Percentiles rank a stretch among this genome's conserved stretches.
phyloP scores from a whole-genome alignment of 208 protist species.

The Hexamita inflata region DNA sequence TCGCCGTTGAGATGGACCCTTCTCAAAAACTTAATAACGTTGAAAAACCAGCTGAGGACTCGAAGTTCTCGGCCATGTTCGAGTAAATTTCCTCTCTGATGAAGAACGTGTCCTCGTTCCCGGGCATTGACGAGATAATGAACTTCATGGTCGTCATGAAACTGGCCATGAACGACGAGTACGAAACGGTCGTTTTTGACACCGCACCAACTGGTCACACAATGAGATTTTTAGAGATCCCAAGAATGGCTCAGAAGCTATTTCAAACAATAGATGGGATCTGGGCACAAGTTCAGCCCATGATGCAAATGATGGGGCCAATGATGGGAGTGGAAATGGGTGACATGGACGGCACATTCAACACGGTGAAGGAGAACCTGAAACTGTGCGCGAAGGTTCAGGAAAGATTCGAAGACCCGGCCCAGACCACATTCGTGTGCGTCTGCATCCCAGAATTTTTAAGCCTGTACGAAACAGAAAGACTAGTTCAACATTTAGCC shows the following conservation, averaged over 20 bases:
- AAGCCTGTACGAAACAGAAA: slow-evolving; percentile 92
- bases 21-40: slow-evolving; percentile 27
- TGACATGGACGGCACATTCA: not conserved
- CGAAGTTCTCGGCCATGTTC: not conserved
- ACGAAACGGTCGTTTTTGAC: slow-evolving; percentile 86
- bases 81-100: not conserved
- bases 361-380: not conserved
- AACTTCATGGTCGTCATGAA: slow-evolving; percentile 81
- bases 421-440: slow-evolving; percentile 78
- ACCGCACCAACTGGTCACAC: slow-evolving; percentile 96
- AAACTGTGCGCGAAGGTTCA: slow-evolving; percentile 25
- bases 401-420: slow-evolving; percentile 41
- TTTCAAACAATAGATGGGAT: not conserved
- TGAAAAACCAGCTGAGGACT: not conserved
- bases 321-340: not conserved
- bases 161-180: slow-evolving; percentile 63
- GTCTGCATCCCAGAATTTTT: slow-evolving; percentile 95
- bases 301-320: not conserved
- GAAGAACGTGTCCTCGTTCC: slow-evolving; percentile 33
- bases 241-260: slow-evolving; percentile 44
- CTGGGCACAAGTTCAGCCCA: not conserved
- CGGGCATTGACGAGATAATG: slow-evolving; percentile 90
- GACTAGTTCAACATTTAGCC: slow-evolving; percentile 82
- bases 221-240: slow-evolving; percentile 73
- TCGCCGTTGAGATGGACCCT: slow-evolving; percentile 74